phyloP scores from a whole-genome alignment of 495 filamentous ascomycete species.

The Penicillium alfredii region DNA sequence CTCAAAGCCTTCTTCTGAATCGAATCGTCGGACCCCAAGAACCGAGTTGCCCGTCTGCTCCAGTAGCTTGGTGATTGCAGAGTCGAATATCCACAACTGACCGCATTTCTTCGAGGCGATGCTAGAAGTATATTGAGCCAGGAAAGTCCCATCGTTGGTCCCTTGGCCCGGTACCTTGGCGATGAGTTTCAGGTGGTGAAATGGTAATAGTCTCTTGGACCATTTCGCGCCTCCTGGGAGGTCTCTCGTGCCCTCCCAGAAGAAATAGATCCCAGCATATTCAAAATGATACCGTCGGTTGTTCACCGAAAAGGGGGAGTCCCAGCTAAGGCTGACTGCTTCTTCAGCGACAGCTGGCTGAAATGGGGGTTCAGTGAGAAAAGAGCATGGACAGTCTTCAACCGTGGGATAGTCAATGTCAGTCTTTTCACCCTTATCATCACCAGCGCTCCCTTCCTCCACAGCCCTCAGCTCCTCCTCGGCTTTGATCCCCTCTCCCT shows the following conservation, averaged over 20 bases:
- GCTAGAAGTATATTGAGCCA: slow-evolving; percentile 8
- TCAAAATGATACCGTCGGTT: slow-evolving; percentile 6
- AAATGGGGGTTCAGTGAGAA: not conserved
- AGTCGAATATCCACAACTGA: slow-evolving; percentile 10
- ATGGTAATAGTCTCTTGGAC: slow-evolving; percentile 5
- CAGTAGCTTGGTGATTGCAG: slow-evolving; percentile 4
- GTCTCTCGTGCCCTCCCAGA: slow-evolving; percentile 15
- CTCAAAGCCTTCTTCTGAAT: not conserved
- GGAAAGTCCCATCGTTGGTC: not conserved
- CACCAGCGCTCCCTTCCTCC: no score
- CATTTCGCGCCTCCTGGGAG: slow-evolving; percentile 1
- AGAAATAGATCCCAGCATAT: slow-evolving; percentile 9
- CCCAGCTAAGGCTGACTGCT: slow-evolving; percentile 6
- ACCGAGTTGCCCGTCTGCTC: not conserved
- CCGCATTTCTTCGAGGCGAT: slow-evolving; percentile 5
- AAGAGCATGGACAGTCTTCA: no score
- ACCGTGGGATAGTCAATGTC: not conserved
- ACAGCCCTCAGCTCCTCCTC: no score
- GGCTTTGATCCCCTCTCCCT: not conserved
- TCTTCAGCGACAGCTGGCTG: slow-evolving; percentile 7
- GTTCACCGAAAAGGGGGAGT: slow-evolving; percentile 4
- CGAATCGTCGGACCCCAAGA: not conserved
- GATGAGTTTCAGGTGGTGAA: slow-evolving; percentile 13
- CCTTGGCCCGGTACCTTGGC: slow-evolving; percentile 1
- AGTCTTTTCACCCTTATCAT: no score